Conservation (phyloP, 2,329 filamentous ascomycete species). For the Arthrobotrys iridis region DNA sequence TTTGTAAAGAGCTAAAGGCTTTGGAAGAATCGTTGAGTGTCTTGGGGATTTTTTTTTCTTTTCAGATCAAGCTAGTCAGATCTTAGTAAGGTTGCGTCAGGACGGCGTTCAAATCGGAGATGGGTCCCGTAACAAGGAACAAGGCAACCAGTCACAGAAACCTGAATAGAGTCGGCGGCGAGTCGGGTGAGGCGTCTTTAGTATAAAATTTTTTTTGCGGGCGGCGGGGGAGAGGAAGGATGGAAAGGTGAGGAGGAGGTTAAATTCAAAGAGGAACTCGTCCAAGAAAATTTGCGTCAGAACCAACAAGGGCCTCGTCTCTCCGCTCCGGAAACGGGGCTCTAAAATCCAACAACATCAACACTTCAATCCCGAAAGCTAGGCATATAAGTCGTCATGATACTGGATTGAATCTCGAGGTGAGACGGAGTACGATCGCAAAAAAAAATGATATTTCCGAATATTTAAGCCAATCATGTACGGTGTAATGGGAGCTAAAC, state of each 20-base stretch:
- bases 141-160: slow-evolving; percentile 13
- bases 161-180: slow-evolving; percentile 10
- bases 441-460: too few species aligned
- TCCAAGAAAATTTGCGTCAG: slow-evolving; percentile 53
- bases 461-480: too few species aligned
- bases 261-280: slow-evolving; percentile 52
- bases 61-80: slow-evolving; percentile 33
- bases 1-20: slow-evolving; percentile 18
- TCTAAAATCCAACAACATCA: slow-evolving; percentile 18
- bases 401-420: not conserved
- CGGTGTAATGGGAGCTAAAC: too few species aligned
- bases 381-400: not conserved
- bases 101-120: slow-evolving; percentile 53
- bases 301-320: slow-evolving; percentile 31
- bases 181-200: slow-evolving; percentile 19
- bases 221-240: slow-evolving; percentile 36
- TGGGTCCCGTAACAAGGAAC: slow-evolving; percentile 8
- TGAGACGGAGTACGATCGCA: not conserved
- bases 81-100: slow-evolving; percentile 21
- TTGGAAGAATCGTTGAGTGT: slow-evolving; percentile 33
- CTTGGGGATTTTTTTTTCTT: slow-evolving; percentile 9
- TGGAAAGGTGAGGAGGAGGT: slow-evolving; percentile 16
- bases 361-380: not conserved
- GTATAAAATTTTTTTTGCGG: slow-evolving; percentile 40
- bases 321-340: slow-evolving; percentile 33